Percentiles rank a stretch among this genome's conserved stretches.
These are phyloP conservation scores for Aechmea fasciata DNA, from an alignment of 176 grass and related monocot genomes.

Conservation along the genomic window DNA sequence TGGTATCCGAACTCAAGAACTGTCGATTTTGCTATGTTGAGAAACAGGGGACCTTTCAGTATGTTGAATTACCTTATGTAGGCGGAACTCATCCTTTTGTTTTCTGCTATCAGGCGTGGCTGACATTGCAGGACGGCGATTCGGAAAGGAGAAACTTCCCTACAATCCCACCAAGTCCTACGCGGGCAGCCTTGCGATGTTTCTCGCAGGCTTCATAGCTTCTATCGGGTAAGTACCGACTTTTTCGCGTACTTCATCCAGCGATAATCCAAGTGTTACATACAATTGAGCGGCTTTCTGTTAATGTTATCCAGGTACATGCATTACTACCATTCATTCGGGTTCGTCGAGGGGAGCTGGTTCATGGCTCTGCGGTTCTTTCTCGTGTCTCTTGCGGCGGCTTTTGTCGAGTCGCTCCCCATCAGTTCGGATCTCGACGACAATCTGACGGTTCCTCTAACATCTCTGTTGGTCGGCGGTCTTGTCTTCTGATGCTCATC, in stretches of 20 bases:
- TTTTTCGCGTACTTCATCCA: no score
- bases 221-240: constrained; percentile 43
- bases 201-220: constrained; percentile 48
- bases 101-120: constrained; percentile 47
- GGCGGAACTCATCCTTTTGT: background rate
- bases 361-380: constrained; percentile 30
- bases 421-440: constrained; percentile 74
- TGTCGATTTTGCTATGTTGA: no score
- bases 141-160: constrained; percentile 54
- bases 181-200: constrained; percentile 47
- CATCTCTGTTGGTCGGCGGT: constrained; percentile 24
- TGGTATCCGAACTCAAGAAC: no score
- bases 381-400: constrained; percentile 38
- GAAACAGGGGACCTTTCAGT: no score
- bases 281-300: background rate
- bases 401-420: constrained; percentile 54
- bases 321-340: constrained; percentile 64
- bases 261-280: background rate
- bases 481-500: constrained; percentile 32
- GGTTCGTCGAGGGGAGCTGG: constrained; percentile 59
- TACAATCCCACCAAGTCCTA: constrained; percentile 72
- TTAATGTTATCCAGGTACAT: constrained; percentile 40
- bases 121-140: constrained; percentile 67
- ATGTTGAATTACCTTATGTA: background rate
- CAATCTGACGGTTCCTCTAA: constrained; percentile 64